These are phyloP conservation scores for Acacia melanoxylon DNA, from an alignment of 306 rosid species.

Conservation along the genomic window DNA sequence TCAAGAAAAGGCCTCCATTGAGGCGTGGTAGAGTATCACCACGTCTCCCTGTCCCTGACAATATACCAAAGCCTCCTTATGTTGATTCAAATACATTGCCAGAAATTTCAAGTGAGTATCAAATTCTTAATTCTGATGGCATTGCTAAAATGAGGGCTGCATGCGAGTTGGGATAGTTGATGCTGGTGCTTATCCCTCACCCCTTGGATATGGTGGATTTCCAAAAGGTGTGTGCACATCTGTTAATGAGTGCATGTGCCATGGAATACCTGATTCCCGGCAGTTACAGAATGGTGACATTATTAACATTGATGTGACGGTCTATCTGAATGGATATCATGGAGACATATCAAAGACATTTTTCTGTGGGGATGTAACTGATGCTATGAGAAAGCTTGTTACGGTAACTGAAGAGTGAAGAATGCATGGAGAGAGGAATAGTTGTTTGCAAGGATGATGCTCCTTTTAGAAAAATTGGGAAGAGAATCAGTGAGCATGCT, in stretches of 20 bases:
- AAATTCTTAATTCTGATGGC: slow-evolving; percentile 77
- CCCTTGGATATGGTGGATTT: slow-evolving; percentile 98
- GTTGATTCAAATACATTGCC: slow-evolving; percentile 68
- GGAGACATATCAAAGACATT: no score
- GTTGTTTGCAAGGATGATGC: no score
- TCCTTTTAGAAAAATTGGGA: no score
- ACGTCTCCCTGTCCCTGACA: slow-evolving; percentile 74
- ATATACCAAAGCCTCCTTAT: slow-evolving; percentile 85
- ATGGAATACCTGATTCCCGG: slow-evolving; percentile 96
- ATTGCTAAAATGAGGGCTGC: slow-evolving; percentile 82
- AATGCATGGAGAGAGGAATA: no score
- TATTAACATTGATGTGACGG: no score
- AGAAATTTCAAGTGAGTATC: slow-evolving; percentile 73
- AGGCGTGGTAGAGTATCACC: slow-evolving; percentile 85
- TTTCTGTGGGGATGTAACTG: no score
- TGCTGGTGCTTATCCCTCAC: slow-evolving; percentile 97
- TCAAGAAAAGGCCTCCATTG: slow-evolving; percentile 57
- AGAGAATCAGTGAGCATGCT: no score
- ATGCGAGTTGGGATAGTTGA: slow-evolving; percentile 89
- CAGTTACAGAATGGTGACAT: slow-evolving; percentile 91
- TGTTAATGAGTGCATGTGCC: slow-evolving; percentile 98
- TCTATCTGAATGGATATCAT: no score
- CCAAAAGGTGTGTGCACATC: slow-evolving; percentile 99
- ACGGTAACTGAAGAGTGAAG: no score
- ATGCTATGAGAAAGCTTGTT: no score